Evolutionary conservation across 768 basidiomycete species (phyloP).

Genomic region (Lactarius psammicola): DNA sequence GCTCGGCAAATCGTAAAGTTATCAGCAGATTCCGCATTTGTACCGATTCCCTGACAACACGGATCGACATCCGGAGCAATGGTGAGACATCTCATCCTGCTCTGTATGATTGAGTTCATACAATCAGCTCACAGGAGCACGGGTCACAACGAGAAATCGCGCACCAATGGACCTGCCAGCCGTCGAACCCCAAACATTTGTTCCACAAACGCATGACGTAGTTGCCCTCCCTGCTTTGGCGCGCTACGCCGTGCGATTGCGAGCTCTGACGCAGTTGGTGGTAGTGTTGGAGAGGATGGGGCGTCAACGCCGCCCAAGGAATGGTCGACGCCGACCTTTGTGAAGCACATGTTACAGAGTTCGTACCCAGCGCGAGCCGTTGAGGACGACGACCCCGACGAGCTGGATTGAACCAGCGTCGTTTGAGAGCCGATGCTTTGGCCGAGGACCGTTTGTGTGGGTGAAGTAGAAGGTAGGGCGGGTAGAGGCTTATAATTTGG

Average conservation of each 20-base stretch:
- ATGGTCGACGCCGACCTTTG: constrained; percentile 73
- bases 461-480: constrained; percentile 37
- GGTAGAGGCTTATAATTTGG: constrained; percentile 48
- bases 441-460: constrained; percentile 14
- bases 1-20: constrained; percentile 80
- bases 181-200: constrained; percentile 81
- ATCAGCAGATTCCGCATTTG: constrained; percentile 80
- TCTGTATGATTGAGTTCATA: constrained; percentile 43
- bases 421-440: constrained; percentile 22
- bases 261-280: constrained; percentile 43
- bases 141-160: constrained; percentile 34
- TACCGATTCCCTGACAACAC: constrained; percentile 62
- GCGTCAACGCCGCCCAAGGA: constrained; percentile 46
- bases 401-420: constrained; percentile 26
- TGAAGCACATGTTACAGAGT: constrained; percentile 79
- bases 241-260: constrained; percentile 59
- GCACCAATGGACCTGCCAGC: constrained; percentile 90
- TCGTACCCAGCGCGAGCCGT: constrained; percentile 60
- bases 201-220: constrained; percentile 83
- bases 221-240: constrained; percentile 68
- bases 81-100: constrained; percentile 64
- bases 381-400: constrained; percentile 25
- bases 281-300: constrained; percentile 43
- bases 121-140: constrained; percentile 8
- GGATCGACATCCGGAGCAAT: constrained; percentile 81